Evolutionary conservation across 257 asterid genomes (phyloP), one percentile per base, ranked within the genome.

Genomic region (Solanum chiquidenum): DNA sequence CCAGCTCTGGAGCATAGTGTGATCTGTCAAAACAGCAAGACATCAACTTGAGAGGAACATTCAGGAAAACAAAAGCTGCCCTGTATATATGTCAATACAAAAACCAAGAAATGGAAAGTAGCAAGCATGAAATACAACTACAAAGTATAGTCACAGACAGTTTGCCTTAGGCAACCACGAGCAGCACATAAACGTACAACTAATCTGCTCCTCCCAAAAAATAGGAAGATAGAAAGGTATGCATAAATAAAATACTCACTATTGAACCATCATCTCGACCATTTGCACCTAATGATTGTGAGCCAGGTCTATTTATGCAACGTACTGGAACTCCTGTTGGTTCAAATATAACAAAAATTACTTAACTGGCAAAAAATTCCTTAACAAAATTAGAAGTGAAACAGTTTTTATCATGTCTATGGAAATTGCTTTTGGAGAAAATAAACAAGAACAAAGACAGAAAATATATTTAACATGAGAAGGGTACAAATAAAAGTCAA

Each of bases 241-340:
- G 64, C 38, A 87, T 86, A 90, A 55, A 77, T 75, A 84, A 84
- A 76, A 82, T 88, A 93, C 98, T 92, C 92, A 94, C 98, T 87
- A 91, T 77, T 62, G 92, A 91, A 18, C 98, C 98, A 91, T 94
- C 98, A 92, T 94, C 98, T 88, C 96, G 92, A 88, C 95, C 98
- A 92, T 93, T 93, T 68, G 93, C 95, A 87, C 96, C 98, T 34
- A 95, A 91, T 89, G 91, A 88, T 92, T 95, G 98, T 14, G 98
- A 93, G 76, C 97, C 98, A 38, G 98, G 98, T 92, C 99, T 92
- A 91, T 95, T 95, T 87, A 95, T 94, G 49, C 95, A 98, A 84
- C 96, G 93, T 88, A 96, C 95, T 14, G 98, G 92, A 89, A 94
- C 92, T 90, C 98, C 99, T 97, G 93, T 88, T 55, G 4, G 74